Base-by-base conservation (phyloP, 495 filamentous ascomycete species). In the Annulohypoxylon maeteangense region DNA sequence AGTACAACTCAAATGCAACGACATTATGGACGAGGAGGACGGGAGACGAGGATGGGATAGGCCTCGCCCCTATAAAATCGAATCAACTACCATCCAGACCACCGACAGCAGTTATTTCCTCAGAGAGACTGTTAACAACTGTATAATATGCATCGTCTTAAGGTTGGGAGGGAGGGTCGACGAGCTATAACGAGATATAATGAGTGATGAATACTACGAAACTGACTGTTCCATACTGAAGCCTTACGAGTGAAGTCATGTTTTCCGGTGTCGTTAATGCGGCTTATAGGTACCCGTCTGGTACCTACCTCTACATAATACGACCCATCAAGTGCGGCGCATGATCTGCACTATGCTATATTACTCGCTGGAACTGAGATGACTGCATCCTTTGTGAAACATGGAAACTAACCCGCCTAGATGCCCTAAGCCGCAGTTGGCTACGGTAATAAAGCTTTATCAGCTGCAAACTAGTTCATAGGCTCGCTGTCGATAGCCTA, bases 1-100 rank as follows among this genome's bases (percentile, higher is more conserved):
- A 61, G 22, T 68, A 65, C 29, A 36, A 34, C 38, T 73, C 70
- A 14, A 62, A 73, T 6, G 65, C 70, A 4, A 73, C 70, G 40
- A 73, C 70, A 6, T 42, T 73, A 55, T 68, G 50, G 29, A 64
- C 64, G 6, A 54, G 59, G 44, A 45, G 44, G 27, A 56, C 44
- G 3, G 54, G 48, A 40, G 54, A 56, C 31, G 65, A 58, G 7
- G 65, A 59, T 10, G 70, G 29, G 27, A 65, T 72, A 53, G 40
- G 36, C 12, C 64, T 72, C 1, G 23, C 40, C 0, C 60, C 38
- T 44, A 54, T 68, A n/a, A 65, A 68, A 16, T 51, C 60, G 3
- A 62, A 29, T n/a, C 53, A 50, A 32, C 50, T 38, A n/a, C 50
- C 25, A n/a, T 42, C 50, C 4, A 56, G 48, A 50, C 60, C 40